A percentile compares a stretch with the other conserved stretches of the same genome.
phyloP scores from a whole-genome alignment of 2,329 filamentous ascomycete species.

The Zalaria obscura region DNA sequence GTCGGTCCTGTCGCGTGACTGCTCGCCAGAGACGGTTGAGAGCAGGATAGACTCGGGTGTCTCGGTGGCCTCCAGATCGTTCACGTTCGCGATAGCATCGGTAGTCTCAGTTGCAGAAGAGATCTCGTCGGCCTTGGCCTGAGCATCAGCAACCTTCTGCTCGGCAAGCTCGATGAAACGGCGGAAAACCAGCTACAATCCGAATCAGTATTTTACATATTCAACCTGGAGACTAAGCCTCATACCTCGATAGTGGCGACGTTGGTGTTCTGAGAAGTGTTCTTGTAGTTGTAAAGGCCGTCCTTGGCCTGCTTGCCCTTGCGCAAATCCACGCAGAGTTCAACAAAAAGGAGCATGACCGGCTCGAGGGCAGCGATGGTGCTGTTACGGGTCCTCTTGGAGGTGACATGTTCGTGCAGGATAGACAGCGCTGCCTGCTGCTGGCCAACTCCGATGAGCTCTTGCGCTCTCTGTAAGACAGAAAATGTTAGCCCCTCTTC shows the following conservation, averaged over 20 bases:
- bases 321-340: constrained; percentile 90
- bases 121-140: constrained; percentile 89
- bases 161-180: constrained; percentile 96
- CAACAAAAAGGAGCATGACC: constrained; percentile 94
- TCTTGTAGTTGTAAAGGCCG: constrained; percentile 98
- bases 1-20: constrained; percentile 93
- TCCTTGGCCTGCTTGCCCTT: constrained; percentile 99
- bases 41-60: constrained; percentile 96
- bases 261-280: constrained; percentile 98
- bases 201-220: constrained; percentile 1
- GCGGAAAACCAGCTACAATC: constrained; percentile 67
- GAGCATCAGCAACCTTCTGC: constrained; percentile 87
- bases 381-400: constrained; percentile 93
- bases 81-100: constrained; percentile 59
- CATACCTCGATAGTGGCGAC: constrained; percentile 88
- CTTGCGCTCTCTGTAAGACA: constrained; percentile 60
- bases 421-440: constrained; percentile 80
- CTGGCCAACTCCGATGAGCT: constrained; percentile 97
- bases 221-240: neutral
- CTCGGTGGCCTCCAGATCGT: constrained; percentile 92
- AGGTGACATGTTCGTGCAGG: constrained; percentile 98
- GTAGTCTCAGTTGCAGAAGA: constrained; percentile 74
- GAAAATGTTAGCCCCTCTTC: constrained; percentile 3
- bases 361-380: constrained; percentile 93
- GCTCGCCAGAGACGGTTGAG: constrained; percentile 93